Evolutionary conservation across 345 rosid species (phyloP), one percentile per base, ranked within the genome.

Genomic region (Citrus hindsii): DNA sequence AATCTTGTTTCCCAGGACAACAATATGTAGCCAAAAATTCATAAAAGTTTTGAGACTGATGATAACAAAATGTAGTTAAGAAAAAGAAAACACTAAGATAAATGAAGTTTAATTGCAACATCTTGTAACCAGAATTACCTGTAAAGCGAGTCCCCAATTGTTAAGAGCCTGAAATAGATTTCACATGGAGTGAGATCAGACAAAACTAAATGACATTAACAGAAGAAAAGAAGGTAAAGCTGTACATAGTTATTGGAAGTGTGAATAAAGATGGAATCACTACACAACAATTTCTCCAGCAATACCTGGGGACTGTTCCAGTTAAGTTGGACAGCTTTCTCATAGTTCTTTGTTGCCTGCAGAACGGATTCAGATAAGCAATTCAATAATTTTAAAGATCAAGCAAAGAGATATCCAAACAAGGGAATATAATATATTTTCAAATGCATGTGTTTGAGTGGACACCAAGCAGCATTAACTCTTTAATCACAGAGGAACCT

Each of bases 261-360:
- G 64, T 21, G 33, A 74, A 9, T 55, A 58, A 67, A 79, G 55
- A 84, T 27, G 79, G 74, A 27, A 70, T 42, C 48, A 73, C 76
- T 37, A 60, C 13, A 60, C 60, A 78, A 75, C 14, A 78, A 73
- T 65, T 32, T 37, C 42, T 24, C 32, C 27, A 24, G 56, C 75
- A 55, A 83, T 81, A 92, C 98, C 98, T 94, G 98, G 76, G 98
- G 98, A 87, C 98, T 97, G 79, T 94, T 97, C 99, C 99, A 94
- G 80, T 94, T 93, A 67, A 97, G 98, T 80, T 93, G 90, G 79
- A 97, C 98, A 48, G 99, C 99, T 78, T 90, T 93, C 85, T 91
- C 98, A 88, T 97, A 94, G 85, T 97, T 97, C 74, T 87, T 89
- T 61, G 97, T 93, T 13, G 99, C 98, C 99, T 95, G 92, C 71